Base-by-base conservation (phyloP, 768 basidiomycete genomes). In the Boletus rufocinnamomeus region DNA sequence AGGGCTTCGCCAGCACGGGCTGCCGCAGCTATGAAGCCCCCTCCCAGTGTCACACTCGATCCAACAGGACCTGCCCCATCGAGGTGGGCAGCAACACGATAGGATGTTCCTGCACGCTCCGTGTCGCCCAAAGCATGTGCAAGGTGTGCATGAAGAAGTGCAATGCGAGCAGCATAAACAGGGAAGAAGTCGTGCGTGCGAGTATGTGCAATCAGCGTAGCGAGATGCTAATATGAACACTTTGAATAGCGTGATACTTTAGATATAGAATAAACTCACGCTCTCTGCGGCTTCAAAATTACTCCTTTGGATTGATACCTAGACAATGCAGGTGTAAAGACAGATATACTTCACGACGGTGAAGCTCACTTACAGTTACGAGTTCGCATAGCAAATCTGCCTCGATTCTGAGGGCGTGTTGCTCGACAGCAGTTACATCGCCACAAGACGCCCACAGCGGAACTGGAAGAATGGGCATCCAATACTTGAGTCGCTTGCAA, bases 341-440 rank as follows among this genome's bases (percentile, higher is more conserved):
- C n/a, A 27, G 21, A n/a, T 9, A 16, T 9, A 13, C 25, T 58
- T 30, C 16, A 48, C 6, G 14, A 50, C 16, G 5, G 19, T 40
- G 14, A 63, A 56, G 14, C 32, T 51, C 13, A 65, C 80, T 40
- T 70, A 90, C 89, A 7, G 82, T 82, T 19, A 85, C 76, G 7
- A 91, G 77, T 65, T 93, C 91, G 59, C 84, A 87, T 41, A 89
- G 67, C 58, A 91, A 68, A 62, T 92, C 89, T 0, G 87, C 88
- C 60, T 85, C 86, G 45, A 92, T 80, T 52, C 79, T 81, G n/a
- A 79, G 76, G 59, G 88, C 76, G 35, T 79, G 74, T 19, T 73
- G 68, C 38, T 84, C 80, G 1, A 85, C 67, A 37, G 77, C 78
- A 13, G 76, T 71, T 1, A 83, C 73, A 53, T 89, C 86, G 2